Conservation (phyloP, 108 stramenopile genomes). For the Parmales sp. region DNA sequence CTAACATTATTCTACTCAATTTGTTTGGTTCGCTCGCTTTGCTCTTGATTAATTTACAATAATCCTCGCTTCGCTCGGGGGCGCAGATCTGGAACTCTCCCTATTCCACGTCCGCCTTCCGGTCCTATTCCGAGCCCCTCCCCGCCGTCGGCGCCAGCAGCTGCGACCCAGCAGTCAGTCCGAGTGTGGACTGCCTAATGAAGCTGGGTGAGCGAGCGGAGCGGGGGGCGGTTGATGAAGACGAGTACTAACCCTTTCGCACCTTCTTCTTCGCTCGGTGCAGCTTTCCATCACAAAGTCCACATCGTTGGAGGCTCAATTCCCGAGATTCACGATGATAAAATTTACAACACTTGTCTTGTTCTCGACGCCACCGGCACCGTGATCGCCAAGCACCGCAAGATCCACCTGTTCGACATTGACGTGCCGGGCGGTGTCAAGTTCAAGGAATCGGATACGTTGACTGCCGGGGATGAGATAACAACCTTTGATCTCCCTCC, state of each 20-base stretch:
- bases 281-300: conserved; percentile 54
- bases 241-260: conserved; percentile 32
- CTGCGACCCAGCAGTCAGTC: too few relatives aligned
- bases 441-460: conserved; percentile 90
- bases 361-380: conserved; percentile 52
- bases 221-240: not conserved
- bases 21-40: too few relatives aligned
- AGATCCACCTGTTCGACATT: conserved; percentile 97
- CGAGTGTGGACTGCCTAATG: too few relatives aligned
- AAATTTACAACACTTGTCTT: conserved; percentile 87
- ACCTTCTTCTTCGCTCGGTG: conserved; percentile 34
- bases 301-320: conserved; percentile 94
- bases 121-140: conserved; percentile 84
- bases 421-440: conserved; percentile 93
- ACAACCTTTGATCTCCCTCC: conserved; percentile 73
- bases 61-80: too few relatives aligned
- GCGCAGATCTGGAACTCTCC: conserved; percentile 98
- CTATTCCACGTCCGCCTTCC: conserved; percentile 90
- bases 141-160: conserved; percentile 52
- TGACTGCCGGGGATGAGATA: conserved; percentile 55
- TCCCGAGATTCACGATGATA: conserved; percentile 64
- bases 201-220: not conserved
- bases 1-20: too few relatives aligned
- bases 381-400: conserved; percentile 84
- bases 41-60: too few relatives aligned